These are phyloP conservation scores for Sclerotinia minor DNA, from an alignment of 2,329 filamentous ascomycete species.

Conservation along the genomic window DNA sequence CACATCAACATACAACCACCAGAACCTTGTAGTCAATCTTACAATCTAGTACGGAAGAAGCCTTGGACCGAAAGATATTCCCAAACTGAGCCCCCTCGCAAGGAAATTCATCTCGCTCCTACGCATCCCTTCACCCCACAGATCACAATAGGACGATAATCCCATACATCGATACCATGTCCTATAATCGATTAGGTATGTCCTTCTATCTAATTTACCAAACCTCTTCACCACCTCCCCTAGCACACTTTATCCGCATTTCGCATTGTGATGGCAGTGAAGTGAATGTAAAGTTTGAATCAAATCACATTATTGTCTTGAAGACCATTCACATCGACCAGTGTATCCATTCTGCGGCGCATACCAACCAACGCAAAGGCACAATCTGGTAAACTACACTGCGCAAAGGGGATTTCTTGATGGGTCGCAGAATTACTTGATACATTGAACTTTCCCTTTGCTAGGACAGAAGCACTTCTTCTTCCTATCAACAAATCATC, in stretches of 20 bases:
- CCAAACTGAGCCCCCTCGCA: constrained; percentile 15
- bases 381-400: not conserved
- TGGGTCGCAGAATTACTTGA: not conserved
- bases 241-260: constrained; percentile 19
- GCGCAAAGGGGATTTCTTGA: constrained; percentile 10
- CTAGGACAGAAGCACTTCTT: constrained; percentile 33
- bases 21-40: not conserved
- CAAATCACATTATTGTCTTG: constrained; percentile 12
- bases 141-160: constrained; percentile 15
- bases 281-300: constrained; percentile 10
- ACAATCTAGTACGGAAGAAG: not conserved
- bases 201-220: constrained; percentile 36
- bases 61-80: constrained; percentile 15
- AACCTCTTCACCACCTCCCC: constrained; percentile 9
- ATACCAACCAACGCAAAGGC: constrained; percentile 3
- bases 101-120: constrained; percentile 13
- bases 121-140: constrained; percentile 14
- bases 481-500: constrained; percentile 20
- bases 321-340: constrained; percentile 12
- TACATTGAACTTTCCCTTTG: constrained; percentile 26
- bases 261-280: constrained; percentile 15
- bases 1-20: not conserved
- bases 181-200: constrained; percentile 74
- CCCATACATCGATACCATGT: constrained; percentile 49
- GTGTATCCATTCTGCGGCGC: constrained; percentile 2